Percentiles rank a stretch among this genome's conserved stretches.
phyloP scores from a whole-genome alignment of 768 basidiomycete genomes.

The Auricularia cornea region DNA sequence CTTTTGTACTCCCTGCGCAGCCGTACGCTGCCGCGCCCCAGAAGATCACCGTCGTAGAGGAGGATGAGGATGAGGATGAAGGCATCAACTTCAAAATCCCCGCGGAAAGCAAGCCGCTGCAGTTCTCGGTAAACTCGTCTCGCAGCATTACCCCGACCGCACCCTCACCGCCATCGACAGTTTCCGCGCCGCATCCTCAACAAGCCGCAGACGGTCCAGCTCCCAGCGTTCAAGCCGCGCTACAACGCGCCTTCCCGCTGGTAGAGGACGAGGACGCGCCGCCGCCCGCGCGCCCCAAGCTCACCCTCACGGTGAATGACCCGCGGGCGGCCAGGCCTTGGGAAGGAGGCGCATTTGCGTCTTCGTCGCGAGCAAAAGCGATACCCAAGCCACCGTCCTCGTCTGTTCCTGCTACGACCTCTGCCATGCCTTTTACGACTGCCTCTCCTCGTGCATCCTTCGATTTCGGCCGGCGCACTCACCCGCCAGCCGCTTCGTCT shows the following conservation, averaged over 20 bases:
- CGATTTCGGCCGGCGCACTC: constrained; percentile 34
- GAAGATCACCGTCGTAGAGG: constrained; percentile 27
- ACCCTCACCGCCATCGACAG: constrained; percentile 2
- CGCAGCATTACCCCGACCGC: not conserved
- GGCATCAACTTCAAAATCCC: constrained; percentile 1
- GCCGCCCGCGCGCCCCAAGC: constrained; percentile 7
- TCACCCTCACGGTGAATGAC: not conserved
- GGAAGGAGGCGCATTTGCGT: constrained; percentile 5
- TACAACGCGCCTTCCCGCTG: not conserved
- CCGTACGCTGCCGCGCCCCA: constrained; percentile 13
- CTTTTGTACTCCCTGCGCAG: constrained; percentile 40
- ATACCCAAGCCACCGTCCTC: constrained; percentile 27
- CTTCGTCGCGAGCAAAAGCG: constrained; percentile 8
- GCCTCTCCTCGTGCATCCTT: constrained; percentile 26
- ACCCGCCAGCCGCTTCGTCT: constrained; percentile 17
- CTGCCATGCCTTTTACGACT: constrained; percentile 29
- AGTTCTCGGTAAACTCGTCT: constrained; percentile 1
- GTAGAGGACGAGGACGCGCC: constrained; percentile 4
- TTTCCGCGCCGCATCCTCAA: not conserved
- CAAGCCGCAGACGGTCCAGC: not conserved
- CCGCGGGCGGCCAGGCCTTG: not conserved
- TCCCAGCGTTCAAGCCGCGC: not conserved
- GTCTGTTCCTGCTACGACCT: constrained; percentile 40
- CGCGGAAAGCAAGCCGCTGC: constrained; percentile 5
- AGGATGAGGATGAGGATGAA: constrained; percentile 33